A percentile compares a stretch with the other conserved stretches of the same genome.
These are phyloP conservation scores for Senna siamea DNA, from an alignment of 306 rosid genomes.

Conservation along the genomic window DNA sequence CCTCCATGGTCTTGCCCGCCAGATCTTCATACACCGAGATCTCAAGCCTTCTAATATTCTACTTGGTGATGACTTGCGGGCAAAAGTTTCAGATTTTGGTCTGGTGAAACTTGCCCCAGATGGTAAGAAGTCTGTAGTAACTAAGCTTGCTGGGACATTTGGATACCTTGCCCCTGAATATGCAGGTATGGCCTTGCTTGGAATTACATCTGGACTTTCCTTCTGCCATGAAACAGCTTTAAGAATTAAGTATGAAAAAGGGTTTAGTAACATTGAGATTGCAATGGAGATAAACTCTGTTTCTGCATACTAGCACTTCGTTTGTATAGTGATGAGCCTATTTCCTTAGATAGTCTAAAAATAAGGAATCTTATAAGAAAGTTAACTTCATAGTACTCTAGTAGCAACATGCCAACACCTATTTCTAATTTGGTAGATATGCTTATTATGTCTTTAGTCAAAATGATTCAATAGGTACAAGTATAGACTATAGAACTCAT, in stretches of 20 bases:
- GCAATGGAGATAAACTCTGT: not conserved
- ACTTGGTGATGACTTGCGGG: slow-evolving; percentile 64
- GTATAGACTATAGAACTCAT: not conserved
- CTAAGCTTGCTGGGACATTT: slow-evolving; percentile 85
- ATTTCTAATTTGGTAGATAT: slow-evolving; percentile 20
- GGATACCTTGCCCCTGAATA: slow-evolving; percentile 95
- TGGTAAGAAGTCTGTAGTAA: slow-evolving; percentile 68
- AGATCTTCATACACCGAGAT: slow-evolving; percentile 78
- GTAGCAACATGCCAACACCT: slow-evolving; percentile 21
- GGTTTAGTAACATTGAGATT: slow-evolving; percentile 22
- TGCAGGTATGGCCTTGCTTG: slow-evolving; percentile 55
- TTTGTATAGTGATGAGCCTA: not conserved
- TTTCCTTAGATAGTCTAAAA: slow-evolving; percentile 8
- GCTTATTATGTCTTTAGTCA: not conserved
- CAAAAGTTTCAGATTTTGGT: slow-evolving; percentile 84
- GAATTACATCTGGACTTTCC: slow-evolving; percentile 1
- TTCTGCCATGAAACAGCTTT: slow-evolving; percentile 25
- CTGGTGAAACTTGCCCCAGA: slow-evolving; percentile 88
- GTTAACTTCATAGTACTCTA: not conserved
- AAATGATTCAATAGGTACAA: slow-evolving; percentile 16
- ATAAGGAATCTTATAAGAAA: not conserved
- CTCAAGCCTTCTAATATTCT: slow-evolving; percentile 85
- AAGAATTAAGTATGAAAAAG: slow-evolving; percentile 19
- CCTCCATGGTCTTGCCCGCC: slow-evolving; percentile 68
- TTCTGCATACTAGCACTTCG: slow-evolving; percentile 5